phyloP scores from a whole-genome alignment of 1,284 basidiomycete species.

The Irpex sp. region DNA sequence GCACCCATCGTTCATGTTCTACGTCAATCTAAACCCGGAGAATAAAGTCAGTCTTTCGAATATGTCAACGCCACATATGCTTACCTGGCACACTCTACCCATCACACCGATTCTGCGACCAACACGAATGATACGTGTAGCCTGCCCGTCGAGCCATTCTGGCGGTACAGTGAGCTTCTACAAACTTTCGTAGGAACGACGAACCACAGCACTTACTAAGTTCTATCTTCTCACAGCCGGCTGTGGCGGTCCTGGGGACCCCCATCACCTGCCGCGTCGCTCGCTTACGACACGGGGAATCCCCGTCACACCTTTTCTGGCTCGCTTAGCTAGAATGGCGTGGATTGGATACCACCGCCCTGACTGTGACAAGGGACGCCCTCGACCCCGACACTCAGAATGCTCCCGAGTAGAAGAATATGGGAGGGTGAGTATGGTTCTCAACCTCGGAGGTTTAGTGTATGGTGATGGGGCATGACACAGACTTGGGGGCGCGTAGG shows the following conservation, averaged over 20 bases:
- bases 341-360: not conserved
- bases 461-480: not conserved
- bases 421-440: not conserved
- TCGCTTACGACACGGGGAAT: slow-evolving; percentile 1
- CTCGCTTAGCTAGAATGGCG: not conserved
- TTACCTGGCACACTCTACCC: not conserved
- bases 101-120: not conserved
- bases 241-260: not conserved
- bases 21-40: not conserved
- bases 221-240: not conserved
- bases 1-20: not conserved
- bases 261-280: not conserved
- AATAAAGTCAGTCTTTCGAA: not conserved
- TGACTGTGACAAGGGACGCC: not conserved
- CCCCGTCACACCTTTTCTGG: not conserved
- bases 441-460: not conserved
- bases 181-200: not conserved
- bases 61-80: not conserved
- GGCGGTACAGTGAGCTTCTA: not conserved
- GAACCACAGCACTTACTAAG: not conserved
- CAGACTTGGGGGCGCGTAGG: not conserved
- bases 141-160: not conserved
- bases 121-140: not conserved
- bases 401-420: no score
- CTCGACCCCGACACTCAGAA: no score